phyloP scores from a whole-genome alignment of 768 basidiomycete species.

The Auriculariales sp. region DNA sequence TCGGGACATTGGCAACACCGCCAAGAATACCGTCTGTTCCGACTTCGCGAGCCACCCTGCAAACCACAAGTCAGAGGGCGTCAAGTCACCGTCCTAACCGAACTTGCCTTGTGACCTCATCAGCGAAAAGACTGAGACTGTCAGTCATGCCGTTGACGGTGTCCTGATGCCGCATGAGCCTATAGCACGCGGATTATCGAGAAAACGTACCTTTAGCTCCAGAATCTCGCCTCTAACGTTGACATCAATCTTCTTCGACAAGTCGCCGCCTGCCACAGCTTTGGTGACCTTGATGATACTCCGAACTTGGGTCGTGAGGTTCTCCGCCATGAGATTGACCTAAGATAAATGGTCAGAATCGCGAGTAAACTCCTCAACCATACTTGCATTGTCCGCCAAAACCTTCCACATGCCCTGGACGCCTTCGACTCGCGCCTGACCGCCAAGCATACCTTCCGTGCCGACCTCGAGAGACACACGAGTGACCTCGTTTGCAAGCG shows the following conservation, averaged over 20 bases:
- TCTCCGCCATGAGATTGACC: slow-evolving; percentile 25
- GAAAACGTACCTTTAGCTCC: slow-evolving; percentile 28
- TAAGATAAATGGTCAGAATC: not conserved
- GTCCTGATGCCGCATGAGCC: slow-evolving; percentile 43
- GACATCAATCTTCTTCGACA: slow-evolving; percentile 86
- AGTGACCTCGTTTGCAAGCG: slow-evolving; percentile 40
- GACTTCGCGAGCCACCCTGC: slow-evolving; percentile 83
- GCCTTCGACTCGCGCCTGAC: slow-evolving; percentile 82
- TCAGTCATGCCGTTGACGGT: slow-evolving; percentile 96
- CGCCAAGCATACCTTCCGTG: slow-evolving; percentile 84
- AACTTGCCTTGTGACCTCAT: slow-evolving; percentile 41
- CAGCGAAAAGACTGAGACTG: slow-evolving; percentile 70
- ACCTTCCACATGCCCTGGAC: slow-evolving; percentile 95
- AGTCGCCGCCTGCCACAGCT: slow-evolving; percentile 84
- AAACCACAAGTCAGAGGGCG: not conserved
- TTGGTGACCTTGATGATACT: slow-evolving; percentile 90
- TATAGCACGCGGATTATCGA: not conserved
- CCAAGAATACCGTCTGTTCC: slow-evolving; percentile 93
- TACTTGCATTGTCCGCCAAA: slow-evolving; percentile 5
- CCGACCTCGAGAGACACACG: slow-evolving; percentile 87
- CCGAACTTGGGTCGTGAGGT: slow-evolving; percentile 82
- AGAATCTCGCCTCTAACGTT: slow-evolving; percentile 87
- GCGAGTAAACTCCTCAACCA: too few species aligned
- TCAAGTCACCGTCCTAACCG: not conserved
- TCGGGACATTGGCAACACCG: slow-evolving; percentile 84